Conservation (phyloP, 2,329 filamentous ascomycete genomes). For the Colletotrichum higginsianum region DNA sequence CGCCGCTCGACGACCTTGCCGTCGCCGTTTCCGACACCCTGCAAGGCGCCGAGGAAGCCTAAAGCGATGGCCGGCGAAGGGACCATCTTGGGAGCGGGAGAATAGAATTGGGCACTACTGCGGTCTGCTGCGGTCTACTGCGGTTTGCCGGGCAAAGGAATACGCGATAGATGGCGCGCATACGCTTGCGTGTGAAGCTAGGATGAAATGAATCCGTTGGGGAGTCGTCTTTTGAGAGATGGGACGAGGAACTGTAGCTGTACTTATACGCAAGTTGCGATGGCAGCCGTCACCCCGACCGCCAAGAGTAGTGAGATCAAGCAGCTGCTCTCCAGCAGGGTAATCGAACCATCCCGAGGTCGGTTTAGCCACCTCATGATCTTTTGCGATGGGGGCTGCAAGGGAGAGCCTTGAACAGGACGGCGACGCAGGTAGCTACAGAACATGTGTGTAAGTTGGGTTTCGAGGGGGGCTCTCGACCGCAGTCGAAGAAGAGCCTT, state of each 20-base stretch:
- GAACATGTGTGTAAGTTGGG: neutral
- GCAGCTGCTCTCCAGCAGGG: neutral
- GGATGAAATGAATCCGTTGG: neutral
- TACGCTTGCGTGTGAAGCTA: neutral
- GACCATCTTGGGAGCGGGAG: slow-evolving; percentile 13
- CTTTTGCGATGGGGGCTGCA: slow-evolving; percentile 15
- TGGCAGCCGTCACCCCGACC: slow-evolving; percentile 26
- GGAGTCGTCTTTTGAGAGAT: neutral
- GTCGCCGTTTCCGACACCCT: neutral
- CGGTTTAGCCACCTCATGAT: neutral
- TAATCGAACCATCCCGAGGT: neutral
- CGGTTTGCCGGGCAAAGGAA: too few relatives aligned
- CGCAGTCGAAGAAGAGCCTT: too few relatives aligned
- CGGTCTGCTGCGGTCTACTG: too few relatives aligned
- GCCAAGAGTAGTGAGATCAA: neutral
- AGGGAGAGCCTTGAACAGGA: neutral
- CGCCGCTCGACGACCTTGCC: slow-evolving; percentile 13
- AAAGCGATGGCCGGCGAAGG: slow-evolving; percentile 33
- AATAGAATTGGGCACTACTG: neutral
- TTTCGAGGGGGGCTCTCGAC: too few relatives aligned
- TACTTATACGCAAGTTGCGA: slow-evolving; percentile 34
- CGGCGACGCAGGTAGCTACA: neutral
- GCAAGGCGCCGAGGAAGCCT: slow-evolving; percentile 30
- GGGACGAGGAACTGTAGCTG: slow-evolving; percentile 13
- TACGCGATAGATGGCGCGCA: neutral